Percentiles rank a stretch among this genome's conserved stretches.
Conservation (phyloP, 306 rosid genomes). For the Aeschynomene evenia region DNA sequence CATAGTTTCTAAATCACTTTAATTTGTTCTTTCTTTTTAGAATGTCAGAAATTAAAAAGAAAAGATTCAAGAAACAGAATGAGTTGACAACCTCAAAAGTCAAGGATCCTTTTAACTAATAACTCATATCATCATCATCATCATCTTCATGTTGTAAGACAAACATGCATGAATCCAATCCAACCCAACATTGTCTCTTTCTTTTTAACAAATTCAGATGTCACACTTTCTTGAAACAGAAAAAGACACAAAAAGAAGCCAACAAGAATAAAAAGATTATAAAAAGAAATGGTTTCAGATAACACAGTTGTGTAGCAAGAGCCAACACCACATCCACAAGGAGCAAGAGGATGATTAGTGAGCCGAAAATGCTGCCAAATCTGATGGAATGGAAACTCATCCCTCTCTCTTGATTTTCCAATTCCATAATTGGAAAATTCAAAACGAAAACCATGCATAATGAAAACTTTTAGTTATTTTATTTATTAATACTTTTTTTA, state of each 20-base stretch:
- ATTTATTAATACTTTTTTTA: too few relatives aligned
- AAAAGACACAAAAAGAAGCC: background rate
- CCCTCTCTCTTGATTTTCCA: slow-evolving; percentile 23
- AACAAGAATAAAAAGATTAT: slow-evolving; percentile 1
- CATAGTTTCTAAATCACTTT: slow-evolving; percentile 15
- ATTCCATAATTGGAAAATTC: slow-evolving; percentile 26
- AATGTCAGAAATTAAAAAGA: background rate
- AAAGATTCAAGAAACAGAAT: background rate
- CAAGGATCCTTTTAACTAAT: slow-evolving; percentile 16
- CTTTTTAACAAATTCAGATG: slow-evolving; percentile 2
- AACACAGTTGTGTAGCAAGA: background rate
- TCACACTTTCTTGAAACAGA: background rate
- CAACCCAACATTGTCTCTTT: background rate
- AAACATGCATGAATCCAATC: slow-evolving; percentile 9
- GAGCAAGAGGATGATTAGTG: slow-evolving; percentile 24
- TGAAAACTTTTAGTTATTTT: too few relatives aligned
- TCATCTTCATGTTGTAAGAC: background rate
- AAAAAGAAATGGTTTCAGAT: slow-evolving; percentile 11
- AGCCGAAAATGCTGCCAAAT: slow-evolving; percentile 39
- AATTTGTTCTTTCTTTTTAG: background rate
- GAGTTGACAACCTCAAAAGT: slow-evolving; percentile 3
- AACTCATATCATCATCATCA: background rate
- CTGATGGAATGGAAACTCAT: slow-evolving; percentile 1
- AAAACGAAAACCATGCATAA: slow-evolving; percentile 21
- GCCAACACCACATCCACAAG: slow-evolving; percentile 24